phyloP scores from a whole-genome alignment of 768 basidiomycete genomes.

The Serpula lacrymans region DNA sequence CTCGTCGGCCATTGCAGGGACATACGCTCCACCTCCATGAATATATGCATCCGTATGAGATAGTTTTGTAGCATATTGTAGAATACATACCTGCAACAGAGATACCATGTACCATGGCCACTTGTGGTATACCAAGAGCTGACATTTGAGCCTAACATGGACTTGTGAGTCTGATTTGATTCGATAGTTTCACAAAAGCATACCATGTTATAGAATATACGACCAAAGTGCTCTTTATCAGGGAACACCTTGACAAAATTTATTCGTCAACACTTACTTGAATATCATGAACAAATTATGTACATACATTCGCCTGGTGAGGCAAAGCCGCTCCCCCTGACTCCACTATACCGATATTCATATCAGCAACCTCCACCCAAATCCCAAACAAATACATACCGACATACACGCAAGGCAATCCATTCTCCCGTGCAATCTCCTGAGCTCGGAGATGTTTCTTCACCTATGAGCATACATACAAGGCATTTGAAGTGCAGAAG shows the following conservation, averaged over 20 bases:
- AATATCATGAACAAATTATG: not conserved
- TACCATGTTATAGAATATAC: slow-evolving; percentile 98
- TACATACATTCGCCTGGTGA: slow-evolving; percentile 75
- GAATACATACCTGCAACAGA: slow-evolving; percentile 69
- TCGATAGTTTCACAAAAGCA: slow-evolving; percentile 11
- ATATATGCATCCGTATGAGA: slow-evolving; percentile 4
- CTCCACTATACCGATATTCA: slow-evolving; percentile 65
- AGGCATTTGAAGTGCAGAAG: not conserved
- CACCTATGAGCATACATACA: slow-evolving; percentile 43
- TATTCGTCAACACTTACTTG: slow-evolving; percentile 2
- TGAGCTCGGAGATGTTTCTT: slow-evolving; percentile 96
- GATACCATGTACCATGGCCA: slow-evolving; percentile 92
- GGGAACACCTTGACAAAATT: slow-evolving; percentile 64
- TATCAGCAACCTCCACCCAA: too few species aligned
- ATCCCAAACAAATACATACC: slow-evolving; percentile 50
- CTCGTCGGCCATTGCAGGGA: slow-evolving; percentile 96
- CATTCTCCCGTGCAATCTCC: slow-evolving; percentile 89
- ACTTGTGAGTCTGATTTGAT: slow-evolving; percentile 8
- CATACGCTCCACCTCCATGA: slow-evolving; percentile 73
- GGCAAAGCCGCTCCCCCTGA: slow-evolving; percentile 93
- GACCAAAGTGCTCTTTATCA: slow-evolving; percentile 92
- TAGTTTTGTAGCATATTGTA: not conserved
- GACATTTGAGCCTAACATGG: slow-evolving; percentile 83
- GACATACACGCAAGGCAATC: slow-evolving; percentile 87
- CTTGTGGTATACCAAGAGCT: slow-evolving; percentile 85